Base-by-base conservation (phyloP, 768 basidiomycete species). In the Tricholoma flavovirens region DNA sequence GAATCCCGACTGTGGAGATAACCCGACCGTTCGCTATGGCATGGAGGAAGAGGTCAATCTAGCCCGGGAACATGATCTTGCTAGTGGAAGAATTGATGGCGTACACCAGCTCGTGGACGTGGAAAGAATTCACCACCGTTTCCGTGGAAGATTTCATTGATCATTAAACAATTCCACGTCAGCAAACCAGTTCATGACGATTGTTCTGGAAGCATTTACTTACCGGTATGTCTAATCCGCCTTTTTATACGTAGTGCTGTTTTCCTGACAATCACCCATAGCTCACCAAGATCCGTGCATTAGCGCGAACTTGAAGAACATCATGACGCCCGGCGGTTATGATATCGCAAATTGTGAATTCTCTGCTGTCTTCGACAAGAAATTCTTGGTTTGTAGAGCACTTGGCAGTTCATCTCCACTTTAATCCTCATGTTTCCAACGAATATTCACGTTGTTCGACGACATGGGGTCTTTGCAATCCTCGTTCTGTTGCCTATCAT, bases 21-120 rank as follows among this genome's bases (percentile, higher is more conserved):
- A 75, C 45, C 24, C 57, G 1, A 68, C 69, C 2, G 67, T 70
- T 24, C 49, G 50, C 1, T 19, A 36, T 21, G 62, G 62, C 5
- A 60, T 52, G 4, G 17, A 17, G 4, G 46, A 38, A 3, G 62
- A 66, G 11, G 43, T 22, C 4, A 38, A 33, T 21, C 19, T 57
- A 11, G 64, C 60, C 2, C 6, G 54, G 12, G 15, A 54, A 21
- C 6, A 51, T n/a, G n/a, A n/a, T n/a, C 57, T 65, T 17, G n/a
- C 30, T 11, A 19, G n/a, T 50, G 45, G 50, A 51, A 49, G 36
- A 54, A 51, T 2, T 14, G 62, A 12, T 32, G n/a, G n/a, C n/a
- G 33, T 3, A 17, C 5, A 10, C 22, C 43, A 53, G 12, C 33
- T 63, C 5, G 54, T 42, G 19, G n/a, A 30, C 5, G 54, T 42